phyloP scores from a whole-genome alignment of 306 rosid species.

The Vicia sativa region DNA sequence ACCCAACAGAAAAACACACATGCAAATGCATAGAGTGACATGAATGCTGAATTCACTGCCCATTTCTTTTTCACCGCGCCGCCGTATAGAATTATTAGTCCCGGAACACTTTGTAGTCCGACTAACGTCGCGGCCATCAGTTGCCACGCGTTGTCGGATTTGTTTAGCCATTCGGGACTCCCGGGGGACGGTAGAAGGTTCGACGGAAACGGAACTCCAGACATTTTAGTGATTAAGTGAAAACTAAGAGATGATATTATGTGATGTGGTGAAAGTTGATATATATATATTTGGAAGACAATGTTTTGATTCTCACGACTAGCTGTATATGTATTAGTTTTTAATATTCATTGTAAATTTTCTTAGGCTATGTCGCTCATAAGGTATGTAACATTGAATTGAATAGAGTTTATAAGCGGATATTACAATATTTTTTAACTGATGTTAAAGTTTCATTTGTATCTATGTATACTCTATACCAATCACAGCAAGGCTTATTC shows the following conservation, averaged over 20 bases:
- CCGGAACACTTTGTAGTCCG: conserved; percentile 50
- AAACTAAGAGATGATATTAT: not conserved
- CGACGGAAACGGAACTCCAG: conserved; percentile 32
- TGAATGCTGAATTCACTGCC: conserved; percentile 61
- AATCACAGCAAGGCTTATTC: conserved; percentile 15
- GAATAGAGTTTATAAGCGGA: conserved; percentile 14
- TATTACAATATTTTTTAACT: conserved; percentile 35
- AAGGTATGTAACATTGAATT: not conserved
- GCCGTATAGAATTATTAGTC: conserved; percentile 50
- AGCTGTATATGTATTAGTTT: conserved; percentile 27
- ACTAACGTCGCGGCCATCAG: conserved; percentile 47
- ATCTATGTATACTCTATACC: too few species aligned
- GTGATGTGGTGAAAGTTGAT: conserved; percentile 5
- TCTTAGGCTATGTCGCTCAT: conserved; percentile 33
- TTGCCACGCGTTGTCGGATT: conserved; percentile 60
- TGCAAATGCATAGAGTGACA: conserved; percentile 57
- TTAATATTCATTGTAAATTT: conserved; percentile 2
- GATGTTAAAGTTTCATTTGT: conserved; percentile 2
- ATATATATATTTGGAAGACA: conserved; percentile 10
- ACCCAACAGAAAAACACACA: conserved; percentile 54
- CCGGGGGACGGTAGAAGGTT: conserved; percentile 18
- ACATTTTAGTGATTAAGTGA: conserved; percentile 22
- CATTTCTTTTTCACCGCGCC: conserved; percentile 64
- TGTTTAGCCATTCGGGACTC: conserved; percentile 52
- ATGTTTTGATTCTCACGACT: conserved; percentile 39